These are phyloP conservation scores for Rhizopus arrhizus DNA, from an alignment of 371 early-diverging fungal species.

Conservation along the genomic window DNA sequence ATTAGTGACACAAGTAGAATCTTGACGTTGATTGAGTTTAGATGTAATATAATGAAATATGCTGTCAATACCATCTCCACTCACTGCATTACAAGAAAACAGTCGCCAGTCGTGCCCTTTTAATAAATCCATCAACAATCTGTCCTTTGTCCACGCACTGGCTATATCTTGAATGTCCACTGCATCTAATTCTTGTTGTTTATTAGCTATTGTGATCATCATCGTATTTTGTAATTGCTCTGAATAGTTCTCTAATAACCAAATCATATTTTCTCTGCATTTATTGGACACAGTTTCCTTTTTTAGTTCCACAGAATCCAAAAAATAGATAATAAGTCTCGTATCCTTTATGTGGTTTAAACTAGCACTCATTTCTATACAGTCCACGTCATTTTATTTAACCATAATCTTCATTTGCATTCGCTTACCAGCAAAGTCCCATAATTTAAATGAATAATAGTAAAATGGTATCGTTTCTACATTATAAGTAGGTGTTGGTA, in stretches of 20 bases:
- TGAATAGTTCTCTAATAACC: constrained; percentile 27
- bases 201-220: constrained; percentile 39
- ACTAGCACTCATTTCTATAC: constrained; percentile 31
- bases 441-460: constrained; percentile 28
- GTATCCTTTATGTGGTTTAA: constrained; percentile 32
- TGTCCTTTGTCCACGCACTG: constrained; percentile 32
- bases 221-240: constrained; percentile 28
- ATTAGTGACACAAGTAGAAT: background rate
- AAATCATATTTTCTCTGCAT: constrained; percentile 29
- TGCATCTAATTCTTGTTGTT: constrained; percentile 21
- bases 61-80: constrained; percentile 27
- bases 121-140: constrained; percentile 17
- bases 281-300: constrained; percentile 24
- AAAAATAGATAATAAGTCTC: constrained; percentile 32
- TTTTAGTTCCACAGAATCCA: constrained; percentile 28
- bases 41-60: constrained; percentile 19
- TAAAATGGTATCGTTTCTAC: constrained; percentile 37
- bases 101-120: constrained; percentile 42
- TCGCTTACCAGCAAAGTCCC: constrained; percentile 42
- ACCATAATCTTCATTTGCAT: background rate
- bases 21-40: constrained; percentile 10
- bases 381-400: background rate
- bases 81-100: constrained; percentile 33
- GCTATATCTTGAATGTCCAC: constrained; percentile 44
- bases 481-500: constrained; percentile 36